Evolutionary conservation across 2,329 filamentous ascomycete genomes (phyloP), one percentile per base, ranked within the genome.

Genomic region (Neophaeococcomyces mojaviensis): DNA sequence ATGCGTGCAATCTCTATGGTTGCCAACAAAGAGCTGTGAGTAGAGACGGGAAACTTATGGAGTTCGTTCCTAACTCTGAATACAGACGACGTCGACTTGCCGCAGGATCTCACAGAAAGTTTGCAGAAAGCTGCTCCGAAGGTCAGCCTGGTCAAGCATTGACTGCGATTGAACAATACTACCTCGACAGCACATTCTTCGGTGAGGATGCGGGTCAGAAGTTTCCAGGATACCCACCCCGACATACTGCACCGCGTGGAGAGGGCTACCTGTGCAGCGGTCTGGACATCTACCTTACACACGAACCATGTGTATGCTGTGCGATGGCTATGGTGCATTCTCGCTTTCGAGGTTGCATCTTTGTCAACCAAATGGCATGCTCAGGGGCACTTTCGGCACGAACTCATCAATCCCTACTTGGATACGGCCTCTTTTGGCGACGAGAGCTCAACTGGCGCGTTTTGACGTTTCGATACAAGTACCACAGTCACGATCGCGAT

Each of bases 241-340:
- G 22, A 35, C 43, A 30, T 22, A 35, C 24, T 76, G 33, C 32
- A 77, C 73, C 53, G 76, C 49, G 49, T 24, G 35, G 78, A 26
- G 86, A 88, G 55, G 90, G 90, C 44, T 98, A 98, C 63, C 79
- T 98, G 16, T 97, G 90, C 67, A 88, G 94, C 55, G 86, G 88
- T 45, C 76, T 98, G 24, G 90, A 97, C 65, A 78, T 98, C 47
- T 97, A 96, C 68, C 74, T 94, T 50, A 95, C 89, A 2, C 89
- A 97, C 61, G 92, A 98, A 67, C 92, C 92, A 4, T 98, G 92
- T 62, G 78, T 94, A 49, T 94, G 94, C 78, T 98, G 92, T 67
- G 88, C 86, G 30, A 97, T 97, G 92, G 92, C 87, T 1, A 84
- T 97, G 56, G 74, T 97, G 18, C 89, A 97, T 62, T 96, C 90